Percentiles rank a stretch among this genome's conserved stretches.
phyloP scores from a whole-genome alignment of 805 yeast species.

The Pachysolen tannophilus region DNA sequence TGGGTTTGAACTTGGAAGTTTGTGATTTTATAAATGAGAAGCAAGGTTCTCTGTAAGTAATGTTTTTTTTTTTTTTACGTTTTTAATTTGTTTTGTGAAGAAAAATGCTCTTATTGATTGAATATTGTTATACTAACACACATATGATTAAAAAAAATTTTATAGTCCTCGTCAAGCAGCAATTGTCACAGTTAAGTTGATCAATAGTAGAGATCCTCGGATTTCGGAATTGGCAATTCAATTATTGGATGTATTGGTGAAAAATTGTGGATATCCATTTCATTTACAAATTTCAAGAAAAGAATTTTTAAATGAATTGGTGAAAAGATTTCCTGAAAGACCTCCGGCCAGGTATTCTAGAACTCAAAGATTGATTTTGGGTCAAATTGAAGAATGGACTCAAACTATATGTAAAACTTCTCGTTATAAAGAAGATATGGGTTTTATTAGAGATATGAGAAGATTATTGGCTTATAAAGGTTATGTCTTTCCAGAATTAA shows the following conservation, averaged over 20 bases:
- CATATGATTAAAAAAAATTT: too few relatives aligned
- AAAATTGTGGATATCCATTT: conserved; percentile 96
- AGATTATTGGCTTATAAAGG: conserved; percentile 84
- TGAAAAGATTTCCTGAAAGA: conserved; percentile 86
- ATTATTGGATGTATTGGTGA: conserved; percentile 79
- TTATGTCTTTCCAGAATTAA: conserved; percentile 86
- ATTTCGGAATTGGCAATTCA: conserved; percentile 71
- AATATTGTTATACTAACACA: too few relatives aligned
- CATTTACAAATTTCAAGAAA: conserved; percentile 92
- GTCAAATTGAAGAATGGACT: conserved; percentile 95
- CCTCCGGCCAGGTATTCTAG: conserved; percentile 83
- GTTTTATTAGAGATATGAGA: conserved; percentile 93
- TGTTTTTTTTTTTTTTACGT: conserved; percentile 5
- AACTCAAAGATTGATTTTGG: conserved; percentile 76
- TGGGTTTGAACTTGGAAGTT: conserved; percentile 81
- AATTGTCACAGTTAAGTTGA: conserved; percentile 68
- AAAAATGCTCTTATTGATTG: too few relatives aligned
- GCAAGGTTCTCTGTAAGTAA: conserved; percentile 57
- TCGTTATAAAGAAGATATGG: conserved; percentile 84
- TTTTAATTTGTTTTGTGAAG: not conserved
- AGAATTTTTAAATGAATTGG: conserved; percentile 90
- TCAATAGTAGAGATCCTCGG: conserved; percentile 78
- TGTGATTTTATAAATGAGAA: conserved; percentile 91
- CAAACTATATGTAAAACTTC: conserved; percentile 89
- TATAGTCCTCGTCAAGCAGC: conserved; percentile 82